These are phyloP conservation scores for Sungouiozyma ichnusensis DNA, from an alignment of 805 yeast genomes.

Conservation along the genomic window DNA sequence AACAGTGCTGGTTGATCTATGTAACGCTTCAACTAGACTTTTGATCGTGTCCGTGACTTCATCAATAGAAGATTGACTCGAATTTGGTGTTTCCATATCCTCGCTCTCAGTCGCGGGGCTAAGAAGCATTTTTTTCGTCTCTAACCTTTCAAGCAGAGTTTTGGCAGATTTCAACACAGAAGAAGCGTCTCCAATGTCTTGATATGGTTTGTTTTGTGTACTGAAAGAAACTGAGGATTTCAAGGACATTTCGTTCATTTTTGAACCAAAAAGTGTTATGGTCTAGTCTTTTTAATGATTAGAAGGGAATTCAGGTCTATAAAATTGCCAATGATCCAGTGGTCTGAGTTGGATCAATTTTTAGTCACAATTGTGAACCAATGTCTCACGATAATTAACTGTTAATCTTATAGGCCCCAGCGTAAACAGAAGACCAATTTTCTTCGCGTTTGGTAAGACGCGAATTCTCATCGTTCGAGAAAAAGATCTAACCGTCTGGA, in stretches of 20 bases:
- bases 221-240: not conserved
- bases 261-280: not conserved
- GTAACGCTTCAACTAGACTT: constrained; percentile 15
- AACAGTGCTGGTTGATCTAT: constrained; percentile 21
- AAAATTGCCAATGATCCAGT: too few relatives aligned
- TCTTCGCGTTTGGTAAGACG: not conserved
- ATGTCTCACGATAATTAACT: too few relatives aligned
- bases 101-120: not conserved
- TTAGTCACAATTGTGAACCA: too few relatives aligned
- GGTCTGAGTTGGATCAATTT: too few relatives aligned
- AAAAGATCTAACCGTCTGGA: not conserved
- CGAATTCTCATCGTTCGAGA: not conserved
- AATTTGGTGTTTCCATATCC: not conserved
- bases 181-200: not conserved
- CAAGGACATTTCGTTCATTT: not conserved
- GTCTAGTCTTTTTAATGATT: too few relatives aligned
- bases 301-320: too few relatives aligned
- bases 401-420: too few relatives aligned
- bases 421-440: not conserved
- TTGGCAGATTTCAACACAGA: not conserved
- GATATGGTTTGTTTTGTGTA: not conserved
- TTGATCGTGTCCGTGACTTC: constrained; percentile 6
- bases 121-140: not conserved
- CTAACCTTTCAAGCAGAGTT: not conserved
- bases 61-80: not conserved